phyloP scores from a whole-genome alignment of 2,329 filamentous ascomycete species.

The Penicillium capsulatum region DNA sequence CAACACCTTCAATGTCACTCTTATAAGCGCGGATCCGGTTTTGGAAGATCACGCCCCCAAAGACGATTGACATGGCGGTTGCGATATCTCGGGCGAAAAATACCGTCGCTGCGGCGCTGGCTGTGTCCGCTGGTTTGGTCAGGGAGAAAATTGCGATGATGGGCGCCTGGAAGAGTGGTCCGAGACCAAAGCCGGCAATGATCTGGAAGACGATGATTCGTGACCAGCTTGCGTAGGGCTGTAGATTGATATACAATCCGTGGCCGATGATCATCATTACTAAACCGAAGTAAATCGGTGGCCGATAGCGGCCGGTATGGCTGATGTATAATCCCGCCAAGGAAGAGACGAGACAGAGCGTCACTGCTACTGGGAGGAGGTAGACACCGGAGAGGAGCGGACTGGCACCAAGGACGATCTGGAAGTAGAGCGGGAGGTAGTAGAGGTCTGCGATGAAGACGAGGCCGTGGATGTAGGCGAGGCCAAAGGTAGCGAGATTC shows the following conservation, averaged over 20 bases:
- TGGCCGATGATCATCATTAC: conserved; percentile 1
- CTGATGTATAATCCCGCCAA: conserved; percentile 1
- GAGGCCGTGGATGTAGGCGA: conserved; percentile 6
- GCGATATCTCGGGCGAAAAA: neutral
- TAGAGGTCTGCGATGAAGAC: conserved; percentile 11
- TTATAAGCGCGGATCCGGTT: neutral
- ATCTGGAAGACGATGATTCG: conserved; percentile 12
- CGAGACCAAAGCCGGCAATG: conserved; percentile 9
- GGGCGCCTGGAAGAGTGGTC: conserved; percentile 13
- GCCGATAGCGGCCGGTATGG: neutral
- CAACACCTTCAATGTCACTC: neutral
- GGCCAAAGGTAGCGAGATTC: conserved; percentile 9
- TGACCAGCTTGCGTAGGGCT: conserved; percentile 1
- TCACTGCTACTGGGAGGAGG: conserved; percentile 13
- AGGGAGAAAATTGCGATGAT: conserved; percentile 5
- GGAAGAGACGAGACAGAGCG: neutral
- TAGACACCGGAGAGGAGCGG: conserved; percentile 16
- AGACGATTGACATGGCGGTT: conserved; percentile 1
- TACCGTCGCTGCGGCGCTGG: neutral
- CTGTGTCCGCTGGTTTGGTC: conserved; percentile 1
- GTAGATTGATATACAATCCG: neutral
- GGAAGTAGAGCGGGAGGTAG: conserved; percentile 24
- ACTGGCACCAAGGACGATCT: conserved; percentile 13
- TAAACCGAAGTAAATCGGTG: neutral
- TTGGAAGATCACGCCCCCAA: neutral